Evolutionary conservation across 805 yeast genomes (phyloP).

Genomic region (Torulaspora indica): DNA sequence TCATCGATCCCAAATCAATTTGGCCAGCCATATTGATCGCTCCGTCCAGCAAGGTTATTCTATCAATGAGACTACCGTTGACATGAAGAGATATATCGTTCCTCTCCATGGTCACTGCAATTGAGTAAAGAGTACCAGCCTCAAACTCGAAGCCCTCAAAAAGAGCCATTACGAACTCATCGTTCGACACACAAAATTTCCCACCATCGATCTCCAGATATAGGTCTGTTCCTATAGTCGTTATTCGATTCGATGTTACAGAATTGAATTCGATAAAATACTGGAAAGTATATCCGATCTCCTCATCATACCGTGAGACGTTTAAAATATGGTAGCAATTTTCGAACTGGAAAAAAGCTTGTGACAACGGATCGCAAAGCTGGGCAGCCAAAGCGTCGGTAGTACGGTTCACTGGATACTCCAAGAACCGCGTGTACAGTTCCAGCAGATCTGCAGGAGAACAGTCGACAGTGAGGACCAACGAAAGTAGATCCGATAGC

Average conservation of each 20-base stretch:
- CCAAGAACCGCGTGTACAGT: constrained; percentile 16
- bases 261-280: constrained; percentile 32
- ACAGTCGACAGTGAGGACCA: constrained; percentile 20
- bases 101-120: constrained; percentile 17
- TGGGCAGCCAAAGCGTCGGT: constrained; percentile 18
- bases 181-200: constrained; percentile 29
- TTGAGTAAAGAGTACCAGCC: constrained; percentile 17
- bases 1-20: constrained; percentile 35
- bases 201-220: constrained; percentile 31
- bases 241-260: constrained; percentile 28
- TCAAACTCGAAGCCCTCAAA: constrained; percentile 31
- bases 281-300: constrained; percentile 25
- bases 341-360: constrained; percentile 31
- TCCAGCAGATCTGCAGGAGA: constrained; percentile 20
- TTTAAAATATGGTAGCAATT: constrained; percentile 25
- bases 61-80: constrained; percentile 23
- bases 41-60: constrained; percentile 19
- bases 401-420: constrained; percentile 6
- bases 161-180: constrained; percentile 28
- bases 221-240: constrained; percentile 25
- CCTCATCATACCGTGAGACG: background rate
- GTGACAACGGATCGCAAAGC: constrained; percentile 20
- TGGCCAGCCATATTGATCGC: constrained; percentile 10
- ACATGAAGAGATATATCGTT: constrained; percentile 21
- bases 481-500: constrained; percentile 18